phyloP scores from a whole-genome alignment of 345 rosid genomes.

The Cardamine occulta region DNA sequence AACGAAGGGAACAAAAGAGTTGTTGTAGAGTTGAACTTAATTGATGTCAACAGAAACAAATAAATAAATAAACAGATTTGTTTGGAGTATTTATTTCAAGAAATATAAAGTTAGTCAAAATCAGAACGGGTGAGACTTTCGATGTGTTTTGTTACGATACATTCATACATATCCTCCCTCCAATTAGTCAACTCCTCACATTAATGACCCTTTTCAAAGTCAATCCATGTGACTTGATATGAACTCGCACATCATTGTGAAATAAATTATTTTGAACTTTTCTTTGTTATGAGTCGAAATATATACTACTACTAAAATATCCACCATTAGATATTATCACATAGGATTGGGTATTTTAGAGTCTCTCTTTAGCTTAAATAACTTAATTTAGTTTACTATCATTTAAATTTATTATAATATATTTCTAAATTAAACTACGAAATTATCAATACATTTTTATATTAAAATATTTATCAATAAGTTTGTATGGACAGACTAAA shows the following conservation, averaged over 20 bases:
- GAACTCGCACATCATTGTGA: conserved; percentile 15
- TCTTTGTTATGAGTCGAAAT: too few species aligned
- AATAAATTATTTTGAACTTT: background rate
- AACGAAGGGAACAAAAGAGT: conserved; percentile 37
- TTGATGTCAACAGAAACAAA: conserved; percentile 34
- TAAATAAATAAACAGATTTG: background rate
- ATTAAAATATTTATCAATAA: too few species aligned
- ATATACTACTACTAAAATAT: too few species aligned
- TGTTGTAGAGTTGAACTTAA: conserved; percentile 43
- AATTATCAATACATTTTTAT: too few species aligned
- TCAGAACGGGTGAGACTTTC: conserved; percentile 34
- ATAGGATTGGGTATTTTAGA: too few species aligned
- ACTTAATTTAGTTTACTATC: too few species aligned
- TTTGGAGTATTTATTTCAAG: background rate
- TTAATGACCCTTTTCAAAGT: conserved; percentile 36
- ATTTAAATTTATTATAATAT: too few species aligned
- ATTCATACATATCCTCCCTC: conserved; percentile 28
- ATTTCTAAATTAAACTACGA: too few species aligned
- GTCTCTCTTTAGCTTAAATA: too few species aligned
- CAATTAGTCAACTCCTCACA: conserved; percentile 38
- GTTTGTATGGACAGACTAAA: too few species aligned
- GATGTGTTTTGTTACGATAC: conserved; percentile 18
- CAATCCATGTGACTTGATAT: conserved; percentile 34
- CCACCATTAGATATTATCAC: too few species aligned
- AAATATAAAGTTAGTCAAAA: conserved; percentile 35